Evolutionary conservation across 106 monocot species (phyloP), one percentile per base, ranked within the genome.

Genomic region (Allium sativum): DNA sequence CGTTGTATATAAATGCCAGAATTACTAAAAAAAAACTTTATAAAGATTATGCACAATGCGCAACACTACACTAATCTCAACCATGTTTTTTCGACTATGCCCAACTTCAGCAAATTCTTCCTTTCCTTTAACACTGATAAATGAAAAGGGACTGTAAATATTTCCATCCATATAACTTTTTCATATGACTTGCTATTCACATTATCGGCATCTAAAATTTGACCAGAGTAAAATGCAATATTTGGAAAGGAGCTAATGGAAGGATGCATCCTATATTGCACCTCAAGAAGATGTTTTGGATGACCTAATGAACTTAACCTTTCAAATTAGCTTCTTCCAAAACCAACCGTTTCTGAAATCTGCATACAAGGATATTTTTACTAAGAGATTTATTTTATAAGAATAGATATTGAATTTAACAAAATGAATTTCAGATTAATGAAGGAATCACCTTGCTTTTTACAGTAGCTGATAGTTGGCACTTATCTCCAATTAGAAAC

Each of bases 231-330:
- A 66, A 88, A 80, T 6, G 7, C 42, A 18, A 46, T 10, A 68
- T 75, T 84, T 4, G 84, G 88, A 63, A 88, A 81, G 7, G 45
- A 52, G 45, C 87, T 87, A 47, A 92, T 92, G 1, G 62, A 76
- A 47, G 92, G 92, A 62, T 87, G 83, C 92, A 92, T 92, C 42
- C 92, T 80, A 43, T 87, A 92, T 56, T 87, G 92, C 8, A 74
- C 45, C 10, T 87, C 78, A 9, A 92, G 68, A n/a, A 86, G 73
- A 14, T 81, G 69, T 18, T 86, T 86, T 20, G 48, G 40, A 48
- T 71, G 54, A 0, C 80, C 77, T 41, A 86, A 42, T 51, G 48
- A 51, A 42, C 78, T 76, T 45, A 91, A 48, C 43, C 91, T 77
- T 56, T 83, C 73, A 78, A 91, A 86, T 31, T 83, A 70, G 41